Evolutionary conservation across 2,329 filamentous ascomycete species (phyloP).

Genomic region (Trichoderma harzianum): DNA sequence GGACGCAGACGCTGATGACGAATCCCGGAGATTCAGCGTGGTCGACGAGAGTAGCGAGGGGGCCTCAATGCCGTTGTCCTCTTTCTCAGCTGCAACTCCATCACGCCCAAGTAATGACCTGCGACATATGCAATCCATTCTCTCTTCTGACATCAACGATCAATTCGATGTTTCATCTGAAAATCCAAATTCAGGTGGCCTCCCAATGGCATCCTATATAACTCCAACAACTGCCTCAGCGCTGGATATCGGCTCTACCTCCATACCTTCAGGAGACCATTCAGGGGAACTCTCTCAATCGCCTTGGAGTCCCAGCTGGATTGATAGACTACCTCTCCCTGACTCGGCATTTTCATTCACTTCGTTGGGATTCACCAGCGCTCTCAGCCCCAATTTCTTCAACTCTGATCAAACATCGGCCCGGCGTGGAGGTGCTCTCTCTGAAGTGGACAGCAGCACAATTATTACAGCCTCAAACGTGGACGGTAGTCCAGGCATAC

Average conservation of each 20-base stretch:
- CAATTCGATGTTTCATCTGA: neutral
- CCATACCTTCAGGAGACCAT: neutral
- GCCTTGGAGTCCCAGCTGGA: neutral
- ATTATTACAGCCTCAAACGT: neutral
- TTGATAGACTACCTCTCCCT: neutral
- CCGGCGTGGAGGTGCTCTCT: neutral
- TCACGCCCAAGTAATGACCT: neutral
- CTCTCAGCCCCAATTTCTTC: neutral
- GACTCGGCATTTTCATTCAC: neutral
- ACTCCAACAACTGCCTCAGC: neutral
- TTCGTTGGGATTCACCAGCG: neutral
- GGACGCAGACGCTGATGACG: neutral
- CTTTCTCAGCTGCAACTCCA: neutral
- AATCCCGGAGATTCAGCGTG: neutral
- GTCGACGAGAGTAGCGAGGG: neutral
- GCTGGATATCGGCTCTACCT: neutral
- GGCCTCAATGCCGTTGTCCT: neutral
- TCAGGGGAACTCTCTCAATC: neutral
- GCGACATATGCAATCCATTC: neutral
- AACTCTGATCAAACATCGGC: neutral
- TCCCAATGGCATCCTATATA: neutral
- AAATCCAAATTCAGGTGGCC: neutral
- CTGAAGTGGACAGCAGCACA: neutral
- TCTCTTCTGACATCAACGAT: neutral
- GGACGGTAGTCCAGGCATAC: neutral